phyloP scores from a whole-genome alignment of 2,329 filamentous ascomycete species.

The Colletotrichum lupini region DNA sequence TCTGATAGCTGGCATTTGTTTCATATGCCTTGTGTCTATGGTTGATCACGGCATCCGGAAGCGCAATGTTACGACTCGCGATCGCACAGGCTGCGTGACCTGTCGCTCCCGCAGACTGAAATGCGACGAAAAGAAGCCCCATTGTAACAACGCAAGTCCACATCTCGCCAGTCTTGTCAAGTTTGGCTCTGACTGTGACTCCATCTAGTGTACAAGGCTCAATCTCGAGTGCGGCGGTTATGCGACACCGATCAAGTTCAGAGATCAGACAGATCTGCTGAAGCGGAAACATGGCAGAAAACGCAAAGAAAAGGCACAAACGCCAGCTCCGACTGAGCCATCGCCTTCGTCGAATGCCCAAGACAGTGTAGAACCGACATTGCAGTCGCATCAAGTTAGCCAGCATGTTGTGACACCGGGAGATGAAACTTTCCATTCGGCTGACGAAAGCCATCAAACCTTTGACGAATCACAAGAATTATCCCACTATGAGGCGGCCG shows the following conservation, averaged over 20 bases:
- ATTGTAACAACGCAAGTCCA: conserved; percentile 40
- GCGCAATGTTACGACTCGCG: conserved; percentile 15
- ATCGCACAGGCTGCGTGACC: conserved; percentile 17
- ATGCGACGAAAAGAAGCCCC: conserved; percentile 55
- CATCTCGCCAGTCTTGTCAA: background rate
- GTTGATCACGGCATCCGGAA: background rate
- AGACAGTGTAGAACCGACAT: background rate
- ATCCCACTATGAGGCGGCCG: conserved; percentile 7
- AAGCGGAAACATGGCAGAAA: conserved; percentile 3
- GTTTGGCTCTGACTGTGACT: too few relatives aligned
- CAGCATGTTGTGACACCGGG: background rate
- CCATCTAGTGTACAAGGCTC: conserved; percentile 4
- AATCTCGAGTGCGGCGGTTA: conserved; percentile 21
- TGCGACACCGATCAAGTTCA: conserved; percentile 18
- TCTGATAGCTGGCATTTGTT: background rate
- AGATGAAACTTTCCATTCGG: conserved; percentile 5
- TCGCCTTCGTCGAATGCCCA: background rate
- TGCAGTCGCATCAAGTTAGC: background rate
- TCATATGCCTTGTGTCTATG: background rate
- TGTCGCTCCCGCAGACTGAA: conserved; percentile 56
- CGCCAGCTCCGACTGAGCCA: background rate
- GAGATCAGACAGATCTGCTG: conserved; percentile 17
- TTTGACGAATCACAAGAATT: background rate
- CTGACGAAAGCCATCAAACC: background rate
- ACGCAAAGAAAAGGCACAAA: background rate